Evolutionary conservation across 441 rosid species (phyloP), one percentile per base, ranked within the genome.

Genomic region (Manihot esculenta): DNA sequence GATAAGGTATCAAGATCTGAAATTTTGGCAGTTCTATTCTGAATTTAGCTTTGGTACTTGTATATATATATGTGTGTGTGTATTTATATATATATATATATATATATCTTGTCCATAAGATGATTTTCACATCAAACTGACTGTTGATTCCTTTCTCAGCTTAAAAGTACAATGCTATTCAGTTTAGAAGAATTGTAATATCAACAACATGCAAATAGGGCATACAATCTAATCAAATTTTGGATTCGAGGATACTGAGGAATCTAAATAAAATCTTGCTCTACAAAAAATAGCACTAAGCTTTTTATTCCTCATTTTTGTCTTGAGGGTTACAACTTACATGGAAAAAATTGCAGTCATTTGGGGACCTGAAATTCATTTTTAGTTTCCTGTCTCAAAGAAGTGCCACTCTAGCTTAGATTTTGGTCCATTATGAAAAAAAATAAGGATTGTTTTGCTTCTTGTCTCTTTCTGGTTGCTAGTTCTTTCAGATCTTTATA

Each of bases 1-100:
- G 71, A 87, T 64, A 68, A 82, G 97, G 99, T 94, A 35, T 35
- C 41, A 35, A 47, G 45, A 49, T 64, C 26, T 69, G 44, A 48
- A 38, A 54, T 8, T 35, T 44, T 38, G 35, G 33, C 66, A 30
- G 24, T 74, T 53, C 38, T 63, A 14, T 17, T 41, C 15, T 65
- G 30, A 35, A 27, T 62, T 56, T 42, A 38, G 12, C 55, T 5
- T 20, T 42, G n/a, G 0, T 30, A 4, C 35, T 17, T 38, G 45
- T 42, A 27, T n/a, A 21, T 42, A 8, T 60, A 3, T 38, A 30
- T n/a, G n/a, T n/a, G n/a, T n/a, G n/a, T n/a, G n/a, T n/a, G n/a
- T n/a, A n/a, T n/a, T n/a, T n/a, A n/a, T n/a, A n/a, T n/a, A n/a
- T n/a, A n/a, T 42, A 27, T n/a, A 21, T 42, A 8, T 60, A 3